Percentiles rank a stretch among this genome's conserved stretches.
Conservation (phyloP, 345 rosid species). For the Syzygium grande region DNA sequence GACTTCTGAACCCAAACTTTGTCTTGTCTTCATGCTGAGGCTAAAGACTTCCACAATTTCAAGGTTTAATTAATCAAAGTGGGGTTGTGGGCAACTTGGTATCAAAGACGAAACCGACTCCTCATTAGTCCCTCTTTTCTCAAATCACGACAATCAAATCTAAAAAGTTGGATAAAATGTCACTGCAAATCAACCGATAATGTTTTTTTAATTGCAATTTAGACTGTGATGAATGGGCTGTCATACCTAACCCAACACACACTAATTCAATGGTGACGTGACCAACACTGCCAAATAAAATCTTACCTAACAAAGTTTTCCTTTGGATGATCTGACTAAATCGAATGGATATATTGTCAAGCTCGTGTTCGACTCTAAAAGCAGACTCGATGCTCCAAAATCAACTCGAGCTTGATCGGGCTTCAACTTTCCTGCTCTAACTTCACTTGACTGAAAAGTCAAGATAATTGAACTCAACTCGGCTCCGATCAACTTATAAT, state of each 20-base stretch:
- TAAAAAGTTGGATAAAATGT: not conserved
- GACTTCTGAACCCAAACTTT: not conserved
- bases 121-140: not conserved
- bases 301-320: not conserved
- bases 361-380: not conserved
- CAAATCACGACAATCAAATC: not conserved
- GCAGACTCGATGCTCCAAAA: not conserved
- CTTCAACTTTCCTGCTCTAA: not conserved
- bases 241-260: not conserved
- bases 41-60: not conserved
- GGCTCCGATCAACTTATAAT: not conserved
- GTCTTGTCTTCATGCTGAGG: not conserved
- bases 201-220: not conserved
- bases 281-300: not conserved
- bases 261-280: not conserved
- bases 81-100: not conserved
- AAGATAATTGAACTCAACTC: not conserved
- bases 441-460: not conserved
- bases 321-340: not conserved
- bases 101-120: not conserved
- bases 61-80: not conserved
- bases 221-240: not conserved
- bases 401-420: not conserved
- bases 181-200: not conserved
- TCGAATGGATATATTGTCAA: not conserved